Percentiles rank a stretch among this genome's conserved stretches.
These are phyloP conservation scores for Aspergillus fischeri DNA, from an alignment of 2,329 filamentous ascomycete genomes.

Conservation along the genomic window DNA sequence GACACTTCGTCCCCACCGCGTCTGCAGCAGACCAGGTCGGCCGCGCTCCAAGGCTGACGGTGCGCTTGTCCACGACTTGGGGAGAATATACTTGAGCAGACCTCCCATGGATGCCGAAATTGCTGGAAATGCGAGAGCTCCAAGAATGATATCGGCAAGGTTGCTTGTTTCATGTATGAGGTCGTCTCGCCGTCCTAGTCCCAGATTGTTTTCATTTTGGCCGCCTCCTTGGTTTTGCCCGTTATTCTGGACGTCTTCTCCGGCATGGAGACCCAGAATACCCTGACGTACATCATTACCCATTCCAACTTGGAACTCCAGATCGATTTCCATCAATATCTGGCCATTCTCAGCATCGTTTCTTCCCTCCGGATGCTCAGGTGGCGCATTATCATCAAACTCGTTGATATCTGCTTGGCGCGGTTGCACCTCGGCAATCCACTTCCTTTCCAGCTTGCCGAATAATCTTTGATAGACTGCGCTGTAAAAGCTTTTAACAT, in stretches of 20 bases:
- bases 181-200: constrained; percentile 41
- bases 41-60: constrained; percentile 36
- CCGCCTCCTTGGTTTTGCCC: constrained; percentile 21
- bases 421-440: constrained; percentile 61
- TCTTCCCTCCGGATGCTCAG: constrained; percentile 31
- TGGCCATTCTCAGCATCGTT: constrained; percentile 36
- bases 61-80: constrained; percentile 60
- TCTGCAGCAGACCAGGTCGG: constrained; percentile 67
- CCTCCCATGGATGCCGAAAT: constrained; percentile 77
- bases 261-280: constrained; percentile 22
- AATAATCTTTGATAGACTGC: constrained; percentile 58
- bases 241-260: constrained; percentile 20
- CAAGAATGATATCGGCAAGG: constrained; percentile 58
- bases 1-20: constrained; percentile 83
- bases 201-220: constrained; percentile 22
- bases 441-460: constrained; percentile 54
- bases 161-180: constrained; percentile 52
- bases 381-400: constrained; percentile 31
- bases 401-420: constrained; percentile 42
- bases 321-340: constrained; percentile 46
- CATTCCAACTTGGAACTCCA: constrained; percentile 50
- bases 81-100: constrained; percentile 64
- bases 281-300: constrained; percentile 39
- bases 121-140: constrained; percentile 73
- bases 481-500: constrained; percentile 61